Base-by-base conservation (phyloP, 148 eudicot species). In the Cornus florida region DNA sequence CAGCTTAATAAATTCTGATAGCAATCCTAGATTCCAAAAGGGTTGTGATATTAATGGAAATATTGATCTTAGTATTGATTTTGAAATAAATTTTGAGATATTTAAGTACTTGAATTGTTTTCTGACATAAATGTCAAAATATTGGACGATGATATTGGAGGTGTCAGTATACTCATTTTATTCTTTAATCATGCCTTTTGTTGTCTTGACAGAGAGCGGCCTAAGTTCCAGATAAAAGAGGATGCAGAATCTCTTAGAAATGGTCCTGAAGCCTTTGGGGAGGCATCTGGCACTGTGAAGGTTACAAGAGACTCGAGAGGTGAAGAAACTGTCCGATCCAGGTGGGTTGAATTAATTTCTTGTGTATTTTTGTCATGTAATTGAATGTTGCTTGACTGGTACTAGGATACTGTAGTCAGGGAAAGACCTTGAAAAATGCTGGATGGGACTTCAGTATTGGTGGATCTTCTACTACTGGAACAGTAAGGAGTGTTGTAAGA, bases 201-300 rank as follows among this genome's bases (percentile, higher is more conserved):
- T 67, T 62, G 5, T 39, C n/a, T 80, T 78, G 53, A 70, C 80
- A 95, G 98, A 81, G 98, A 95, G 80, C 87, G 98, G 8, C 97
- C 97, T 32, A 95, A 92, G 85, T 93, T 90, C 84, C 92, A 86
- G 76, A 23, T 88, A 16, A 90, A 89, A 81, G 95, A 93, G 70
- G 97, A 92, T 83, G 85, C 65, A n/a, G 96, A 89, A 56, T 79
- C 86, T 72, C 80, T 86, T 68, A 83, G 86, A 79, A 85, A 76
- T 82, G 94, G 91, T 73, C 84, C 86, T 70, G 83, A 60, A 83
- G 91, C 89, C 77, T 75, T 82, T 32, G 90, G 80, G 76, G 98
- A 89, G 83, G 91, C 89, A 67, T 90, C 97, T 80, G 97, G 81
- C 77, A 95, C 98, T 4, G 88, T 95, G 67, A 95, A 86, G 88